A percentile compares a stretch with the other conserved stretches of the same genome.
Conservation (phyloP, 768 basidiomycete genomes). For the Mycena venus region DNA sequence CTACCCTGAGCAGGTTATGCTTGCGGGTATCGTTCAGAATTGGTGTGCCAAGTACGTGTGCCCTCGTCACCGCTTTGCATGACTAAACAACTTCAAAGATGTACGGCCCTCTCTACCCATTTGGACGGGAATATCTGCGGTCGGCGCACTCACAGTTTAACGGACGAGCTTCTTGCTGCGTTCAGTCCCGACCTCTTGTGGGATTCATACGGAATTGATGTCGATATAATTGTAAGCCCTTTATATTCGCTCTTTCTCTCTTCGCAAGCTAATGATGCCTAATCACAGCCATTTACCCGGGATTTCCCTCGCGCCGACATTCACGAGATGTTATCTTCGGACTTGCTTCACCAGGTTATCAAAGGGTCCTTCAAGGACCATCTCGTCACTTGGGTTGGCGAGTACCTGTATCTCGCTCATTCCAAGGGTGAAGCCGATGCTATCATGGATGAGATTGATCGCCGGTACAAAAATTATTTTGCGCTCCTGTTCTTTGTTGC, state of each 20-base stretch:
- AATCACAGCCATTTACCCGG: conserved; percentile 37
- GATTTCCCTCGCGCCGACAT: conserved; percentile 45
- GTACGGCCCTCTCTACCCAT: conserved; percentile 16
- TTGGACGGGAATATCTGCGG: conserved; percentile 1
- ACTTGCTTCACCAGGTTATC: conserved; percentile 46
- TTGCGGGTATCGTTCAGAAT: conserved; percentile 31
- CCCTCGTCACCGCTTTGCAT: neutral
- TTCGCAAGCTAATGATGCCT: neutral
- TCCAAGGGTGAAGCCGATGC: conserved; percentile 24
- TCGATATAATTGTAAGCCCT: conserved; percentile 30
- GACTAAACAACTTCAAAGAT: neutral
- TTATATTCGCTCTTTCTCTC: neutral
- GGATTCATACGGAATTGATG: conserved; percentile 37
- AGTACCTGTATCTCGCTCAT: conserved; percentile 38
- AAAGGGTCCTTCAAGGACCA: conserved; percentile 48
- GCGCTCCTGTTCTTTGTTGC: neutral
- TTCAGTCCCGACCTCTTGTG: conserved; percentile 19
- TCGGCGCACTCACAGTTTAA: conserved; percentile 17
- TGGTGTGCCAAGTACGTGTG: conserved; percentile 21
- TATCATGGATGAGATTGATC: conserved; percentile 52
- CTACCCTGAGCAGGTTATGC: conserved; percentile 44
- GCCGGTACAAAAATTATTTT: conserved; percentile 33
- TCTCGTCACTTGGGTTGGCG: conserved; percentile 44
- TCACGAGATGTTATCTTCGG: conserved; percentile 42
- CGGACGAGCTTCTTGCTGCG: neutral